phyloP scores from a whole-genome alignment of 495 filamentous ascomycete species.

The Aspergillus sclerotioniger region DNA sequence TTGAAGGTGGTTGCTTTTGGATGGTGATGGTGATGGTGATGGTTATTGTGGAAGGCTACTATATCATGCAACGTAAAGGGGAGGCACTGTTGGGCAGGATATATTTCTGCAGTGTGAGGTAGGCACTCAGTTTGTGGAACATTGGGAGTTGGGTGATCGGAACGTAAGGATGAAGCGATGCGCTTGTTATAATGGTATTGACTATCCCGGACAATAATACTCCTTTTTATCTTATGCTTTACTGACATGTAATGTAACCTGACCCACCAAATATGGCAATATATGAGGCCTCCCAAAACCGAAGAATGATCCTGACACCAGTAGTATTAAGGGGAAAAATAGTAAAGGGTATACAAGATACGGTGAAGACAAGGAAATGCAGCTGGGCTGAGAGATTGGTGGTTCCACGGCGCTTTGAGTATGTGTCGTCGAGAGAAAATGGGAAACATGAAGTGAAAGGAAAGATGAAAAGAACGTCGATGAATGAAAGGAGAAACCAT shows the following conservation, averaged over 20 bases:
- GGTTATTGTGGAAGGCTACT: too few relatives aligned
- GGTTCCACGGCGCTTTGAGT: conserved; percentile 5
- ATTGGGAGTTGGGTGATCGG: too few relatives aligned
- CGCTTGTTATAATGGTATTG: too few relatives aligned
- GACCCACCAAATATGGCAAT: neutral
- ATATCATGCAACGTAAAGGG: too few relatives aligned
- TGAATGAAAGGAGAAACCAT: conserved; percentile 15
- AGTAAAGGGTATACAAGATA: conserved; percentile 22
- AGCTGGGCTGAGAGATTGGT: neutral
- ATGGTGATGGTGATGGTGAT: too few relatives aligned
- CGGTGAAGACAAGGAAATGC: conserved; percentile 5
- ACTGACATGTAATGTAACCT: neutral
- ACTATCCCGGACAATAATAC: neutral
- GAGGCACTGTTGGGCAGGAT: too few relatives aligned
- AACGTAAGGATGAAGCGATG: too few relatives aligned
- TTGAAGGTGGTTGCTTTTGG: too few relatives aligned
- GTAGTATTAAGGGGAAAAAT: conserved; percentile 14
- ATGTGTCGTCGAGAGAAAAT: conserved; percentile 13
- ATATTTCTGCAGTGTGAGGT: too few relatives aligned
- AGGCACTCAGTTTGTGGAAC: too few relatives aligned
- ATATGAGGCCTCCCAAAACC: neutral
- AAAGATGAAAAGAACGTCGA: conserved; percentile 16
- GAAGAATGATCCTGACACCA: conserved; percentile 1
- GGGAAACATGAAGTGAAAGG: conserved; percentile 13
- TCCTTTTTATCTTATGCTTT: conserved; percentile 6